phyloP scores from a whole-genome alignment of 2,329 filamentous ascomycete species.

The Exophiala oligosperma region DNA sequence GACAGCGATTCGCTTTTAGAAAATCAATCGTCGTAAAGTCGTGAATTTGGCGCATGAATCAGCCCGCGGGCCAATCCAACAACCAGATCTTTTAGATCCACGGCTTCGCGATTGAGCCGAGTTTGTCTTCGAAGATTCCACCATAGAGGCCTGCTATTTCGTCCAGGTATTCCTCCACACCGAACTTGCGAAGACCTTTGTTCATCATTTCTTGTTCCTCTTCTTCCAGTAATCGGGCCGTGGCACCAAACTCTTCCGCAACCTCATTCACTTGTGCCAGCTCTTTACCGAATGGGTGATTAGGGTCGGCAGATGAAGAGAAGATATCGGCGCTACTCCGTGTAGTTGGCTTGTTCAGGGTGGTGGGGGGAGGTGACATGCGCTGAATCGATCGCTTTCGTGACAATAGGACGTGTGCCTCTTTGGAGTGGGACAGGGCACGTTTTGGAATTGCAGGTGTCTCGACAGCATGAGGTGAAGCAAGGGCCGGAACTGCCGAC shows the following conservation, averaged over 20 bases:
- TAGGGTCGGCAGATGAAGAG: constrained; percentile 32
- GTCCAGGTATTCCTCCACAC: constrained; percentile 77
- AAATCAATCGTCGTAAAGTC: constrained; percentile 7
- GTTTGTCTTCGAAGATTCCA: constrained; percentile 57
- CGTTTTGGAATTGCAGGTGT: constrained; percentile 73
- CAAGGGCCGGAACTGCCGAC: constrained; percentile 61
- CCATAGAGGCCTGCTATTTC: constrained; percentile 73
- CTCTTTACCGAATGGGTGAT: constrained; percentile 83
- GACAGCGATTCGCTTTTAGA: neutral
- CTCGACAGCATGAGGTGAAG: constrained; percentile 47
- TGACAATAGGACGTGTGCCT: constrained; percentile 73
- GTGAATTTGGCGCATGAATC: constrained; percentile 2
- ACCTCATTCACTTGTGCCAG: constrained; percentile 90
- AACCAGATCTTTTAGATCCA: constrained; percentile 40
- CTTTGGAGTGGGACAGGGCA: constrained; percentile 85
- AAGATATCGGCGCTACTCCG: constrained; percentile 41
- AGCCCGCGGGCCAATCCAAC: neutral
- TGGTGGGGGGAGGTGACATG: constrained; percentile 42
- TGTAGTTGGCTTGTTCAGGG: constrained; percentile 34
- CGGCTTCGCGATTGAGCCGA: constrained; percentile 37
- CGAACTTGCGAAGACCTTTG: constrained; percentile 71
- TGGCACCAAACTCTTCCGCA: constrained; percentile 78
- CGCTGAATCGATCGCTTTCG: constrained; percentile 66
- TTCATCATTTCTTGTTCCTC: constrained; percentile 70
- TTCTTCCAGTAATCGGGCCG: constrained; percentile 58